Conservation (phyloP, 2,329 filamentous ascomycete species). For the Stagonosporopsis vannaccii region DNA sequence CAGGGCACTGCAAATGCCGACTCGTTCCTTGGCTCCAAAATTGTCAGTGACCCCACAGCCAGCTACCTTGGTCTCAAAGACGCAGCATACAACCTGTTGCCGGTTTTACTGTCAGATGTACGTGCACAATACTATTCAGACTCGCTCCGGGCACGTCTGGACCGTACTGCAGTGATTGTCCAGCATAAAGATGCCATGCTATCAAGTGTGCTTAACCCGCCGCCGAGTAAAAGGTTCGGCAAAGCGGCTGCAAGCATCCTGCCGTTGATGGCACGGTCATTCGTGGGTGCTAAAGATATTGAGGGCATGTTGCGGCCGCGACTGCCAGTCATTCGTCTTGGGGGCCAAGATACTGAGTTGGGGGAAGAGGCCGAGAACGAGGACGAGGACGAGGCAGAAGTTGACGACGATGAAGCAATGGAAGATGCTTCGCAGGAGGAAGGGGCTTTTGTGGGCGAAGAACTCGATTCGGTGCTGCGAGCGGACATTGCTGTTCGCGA, state of each 20-base stretch:
- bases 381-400: conserved; percentile 26
- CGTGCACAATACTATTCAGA: conserved; percentile 73
- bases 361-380: conserved; percentile 36
- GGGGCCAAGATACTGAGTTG: conserved; percentile 28
- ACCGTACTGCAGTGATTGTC: conserved; percentile 79
- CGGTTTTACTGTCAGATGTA: conserved; percentile 67
- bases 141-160: conserved; percentile 75
- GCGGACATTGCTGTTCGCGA: conserved; percentile 22
- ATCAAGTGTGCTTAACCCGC: conserved; percentile 82
- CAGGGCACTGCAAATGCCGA: conserved; percentile 69
- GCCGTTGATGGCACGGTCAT: conserved; percentile 76
- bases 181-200: conserved; percentile 76
- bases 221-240: conserved; percentile 66
- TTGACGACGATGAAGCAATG: conserved; percentile 26
- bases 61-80: conserved; percentile 57
- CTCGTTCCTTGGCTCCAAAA: conserved; percentile 66
- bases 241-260: conserved; percentile 75
- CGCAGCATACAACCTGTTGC: conserved; percentile 69
- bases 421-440: conserved; percentile 57
- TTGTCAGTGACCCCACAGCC: conserved; percentile 38
- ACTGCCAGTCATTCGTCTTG: conserved; percentile 52
- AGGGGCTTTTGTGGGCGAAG: conserved; percentile 54
- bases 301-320: conserved; percentile 71
- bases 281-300: conserved; percentile 68
- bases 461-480: conserved; percentile 34